Percentiles rank a stretch among this genome's conserved stretches.
Evolutionary conservation across 305 asterid genomes (phyloP).

Genomic region (Solanum hybrid): DNA sequence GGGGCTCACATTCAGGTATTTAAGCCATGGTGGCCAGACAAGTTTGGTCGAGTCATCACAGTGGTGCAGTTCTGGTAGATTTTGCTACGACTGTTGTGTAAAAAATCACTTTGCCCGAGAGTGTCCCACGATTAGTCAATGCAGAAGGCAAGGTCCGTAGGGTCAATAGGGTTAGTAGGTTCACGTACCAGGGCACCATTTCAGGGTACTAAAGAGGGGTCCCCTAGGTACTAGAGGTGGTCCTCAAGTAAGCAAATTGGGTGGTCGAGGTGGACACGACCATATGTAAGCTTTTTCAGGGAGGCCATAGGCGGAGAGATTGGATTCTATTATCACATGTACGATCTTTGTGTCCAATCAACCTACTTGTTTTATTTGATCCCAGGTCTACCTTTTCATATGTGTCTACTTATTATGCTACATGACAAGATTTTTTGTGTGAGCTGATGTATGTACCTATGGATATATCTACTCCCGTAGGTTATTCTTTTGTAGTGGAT

Average conservation of each 20-base stretch:
- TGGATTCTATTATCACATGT: not conserved
- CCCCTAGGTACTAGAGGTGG: not conserved
- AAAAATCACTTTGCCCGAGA: not conserved
- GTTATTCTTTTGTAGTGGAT: not conserved
- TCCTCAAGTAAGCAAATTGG: not conserved
- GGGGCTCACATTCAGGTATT: not conserved
- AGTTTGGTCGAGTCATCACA: not conserved
- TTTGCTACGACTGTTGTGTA: not conserved
- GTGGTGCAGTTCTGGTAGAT: not conserved
- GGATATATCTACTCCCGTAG: not conserved
- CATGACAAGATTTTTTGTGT: no score
- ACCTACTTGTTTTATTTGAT: not conserved
- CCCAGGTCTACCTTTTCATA: not conserved
- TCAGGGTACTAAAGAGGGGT: not conserved
- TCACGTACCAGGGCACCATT: not conserved
- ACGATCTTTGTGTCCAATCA: not conserved
- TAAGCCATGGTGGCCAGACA: not conserved
- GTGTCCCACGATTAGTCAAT: not conserved
- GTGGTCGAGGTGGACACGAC: not conserved
- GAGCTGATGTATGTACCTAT: not conserved
- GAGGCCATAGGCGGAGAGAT: not conserved
- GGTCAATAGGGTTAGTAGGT: not conserved
- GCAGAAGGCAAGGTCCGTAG: not conserved
- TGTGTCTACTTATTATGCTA: not conserved
- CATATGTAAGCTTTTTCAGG: no score